These are phyloP conservation scores for Dipteronia dyeriana DNA, from an alignment of 345 rosid genomes.

Conservation along the genomic window DNA sequence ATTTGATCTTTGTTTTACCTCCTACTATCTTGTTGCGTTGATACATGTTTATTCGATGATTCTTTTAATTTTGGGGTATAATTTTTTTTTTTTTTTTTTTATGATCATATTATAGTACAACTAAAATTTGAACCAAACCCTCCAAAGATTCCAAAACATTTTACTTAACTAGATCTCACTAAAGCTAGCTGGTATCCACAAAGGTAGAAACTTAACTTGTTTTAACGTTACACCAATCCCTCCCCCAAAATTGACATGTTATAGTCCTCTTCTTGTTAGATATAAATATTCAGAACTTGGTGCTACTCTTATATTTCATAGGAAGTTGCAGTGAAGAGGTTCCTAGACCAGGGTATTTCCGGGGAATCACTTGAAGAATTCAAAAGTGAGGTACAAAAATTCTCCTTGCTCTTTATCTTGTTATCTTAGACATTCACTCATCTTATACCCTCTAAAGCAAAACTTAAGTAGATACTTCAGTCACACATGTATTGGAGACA, in stretches of 20 bases:
- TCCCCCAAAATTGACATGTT: not conserved
- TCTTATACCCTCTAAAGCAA: slow-evolving; percentile 14
- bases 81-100: not conserved
- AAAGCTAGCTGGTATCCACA: not conserved
- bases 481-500: slow-evolving; percentile 4
- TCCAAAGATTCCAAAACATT: not conserved
- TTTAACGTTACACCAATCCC: not conserved
- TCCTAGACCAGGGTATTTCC: slow-evolving; percentile 78
- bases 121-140: not conserved
- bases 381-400: slow-evolving; percentile 70
- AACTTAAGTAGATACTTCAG: not conserved
- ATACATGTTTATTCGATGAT: slow-evolving; percentile 3
- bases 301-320: slow-evolving; percentile 34
- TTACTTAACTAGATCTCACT: not conserved
- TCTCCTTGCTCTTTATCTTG: slow-evolving; percentile 12
- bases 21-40: not conserved
- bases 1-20: not conserved
- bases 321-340: slow-evolving; percentile 97
- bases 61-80: slow-evolving; percentile 2
- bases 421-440: not conserved
- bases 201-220: not conserved
- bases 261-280: slow-evolving; percentile 1
- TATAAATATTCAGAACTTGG: slow-evolving; percentile 12
- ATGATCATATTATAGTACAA: not conserved
- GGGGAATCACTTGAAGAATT: slow-evolving; percentile 86